Evolutionary conservation across 2,329 filamentous ascomycete genomes (phyloP), one percentile per base, ranked within the genome.

Genomic region (Teratosphaeria destructans): DNA sequence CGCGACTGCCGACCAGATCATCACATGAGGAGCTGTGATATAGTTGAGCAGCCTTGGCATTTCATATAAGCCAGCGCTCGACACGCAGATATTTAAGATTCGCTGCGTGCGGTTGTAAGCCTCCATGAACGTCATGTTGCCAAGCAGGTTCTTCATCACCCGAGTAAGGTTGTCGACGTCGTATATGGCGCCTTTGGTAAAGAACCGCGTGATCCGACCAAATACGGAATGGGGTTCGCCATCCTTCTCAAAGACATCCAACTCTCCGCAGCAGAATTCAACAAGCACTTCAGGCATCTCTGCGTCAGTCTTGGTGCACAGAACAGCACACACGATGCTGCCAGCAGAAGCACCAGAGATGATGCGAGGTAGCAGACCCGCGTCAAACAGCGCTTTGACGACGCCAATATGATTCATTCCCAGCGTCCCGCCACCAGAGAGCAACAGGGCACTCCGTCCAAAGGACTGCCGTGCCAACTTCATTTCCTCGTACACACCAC

Each of bases 311-410:
- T 93, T 83, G 1, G 85, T 62, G 72, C 90, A 94, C 60, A 94
- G 78, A 1, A 95, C 87, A 0, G 89, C 84, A 62, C 86, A 89
- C 14, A 95, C 88, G 53, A 95, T 95, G 66, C 89, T 92, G 14
- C 93, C 93, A 0, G 90, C 95, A 3, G 88, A 92, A 1, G 90
- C 95, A 8, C 93, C 93, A 0, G 90, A 90, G 66, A 97, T 92
- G 67, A 96, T 95, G 52, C 90, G 84, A 3, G 94, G 93, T 54
- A 96, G 78, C 16, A 96, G 76, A 0, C 89, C 89, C 32, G 88
- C 83, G 39, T 91, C 76, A 73, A 92, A 89, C 49, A 96, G 77
- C 1, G 91, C 91, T 71, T 93, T 95, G 47, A 95, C 89, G 5
- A 96, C 90, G 6, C 92, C 92, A 4, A 96, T 74, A 73, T 96